These are phyloP conservation scores for Sequoiadendron giganteum DNA, from an alignment of 75 land plant genomes.

Conservation along the genomic window DNA sequence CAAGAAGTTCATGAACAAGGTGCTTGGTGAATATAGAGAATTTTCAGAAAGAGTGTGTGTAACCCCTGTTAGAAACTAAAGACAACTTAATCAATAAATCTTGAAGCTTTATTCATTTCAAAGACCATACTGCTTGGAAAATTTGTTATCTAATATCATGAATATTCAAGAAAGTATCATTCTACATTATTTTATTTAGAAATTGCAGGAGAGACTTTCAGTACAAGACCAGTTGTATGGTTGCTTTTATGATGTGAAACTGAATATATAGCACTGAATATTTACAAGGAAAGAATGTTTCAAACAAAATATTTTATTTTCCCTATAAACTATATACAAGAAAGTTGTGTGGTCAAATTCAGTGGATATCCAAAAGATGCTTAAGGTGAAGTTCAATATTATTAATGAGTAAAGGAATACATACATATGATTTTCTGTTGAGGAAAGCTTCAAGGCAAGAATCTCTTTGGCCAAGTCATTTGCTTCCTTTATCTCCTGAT, in stretches of 20 bases:
- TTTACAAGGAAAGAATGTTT: background rate
- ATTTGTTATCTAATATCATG: background rate
- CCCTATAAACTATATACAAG: background rate
- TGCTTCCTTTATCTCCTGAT: constrained; percentile 48
- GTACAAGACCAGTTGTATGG: background rate
- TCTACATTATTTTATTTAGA: background rate
- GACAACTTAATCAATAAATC: background rate
- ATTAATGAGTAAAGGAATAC: background rate
- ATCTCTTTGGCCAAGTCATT: constrained; percentile 49
- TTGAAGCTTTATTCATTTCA: background rate
- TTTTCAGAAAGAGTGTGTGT: background rate
- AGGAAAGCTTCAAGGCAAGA: constrained; percentile 16
- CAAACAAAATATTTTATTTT: background rate
- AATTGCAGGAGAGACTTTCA: background rate
- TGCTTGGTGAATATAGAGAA: background rate
- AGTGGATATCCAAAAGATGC: background rate
- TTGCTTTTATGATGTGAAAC: background rate
- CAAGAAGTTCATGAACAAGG: background rate
- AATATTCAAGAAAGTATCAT: background rate
- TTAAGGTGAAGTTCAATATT: background rate
- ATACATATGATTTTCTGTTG: background rate
- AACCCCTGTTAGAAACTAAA: background rate
- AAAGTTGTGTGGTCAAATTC: background rate
- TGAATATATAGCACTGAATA: background rate
- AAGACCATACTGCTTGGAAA: background rate